These are phyloP conservation scores for Teratosphaeriaceae sp. DNA, from an alignment of 2,329 filamentous ascomycete species.

Conservation along the genomic window DNA sequence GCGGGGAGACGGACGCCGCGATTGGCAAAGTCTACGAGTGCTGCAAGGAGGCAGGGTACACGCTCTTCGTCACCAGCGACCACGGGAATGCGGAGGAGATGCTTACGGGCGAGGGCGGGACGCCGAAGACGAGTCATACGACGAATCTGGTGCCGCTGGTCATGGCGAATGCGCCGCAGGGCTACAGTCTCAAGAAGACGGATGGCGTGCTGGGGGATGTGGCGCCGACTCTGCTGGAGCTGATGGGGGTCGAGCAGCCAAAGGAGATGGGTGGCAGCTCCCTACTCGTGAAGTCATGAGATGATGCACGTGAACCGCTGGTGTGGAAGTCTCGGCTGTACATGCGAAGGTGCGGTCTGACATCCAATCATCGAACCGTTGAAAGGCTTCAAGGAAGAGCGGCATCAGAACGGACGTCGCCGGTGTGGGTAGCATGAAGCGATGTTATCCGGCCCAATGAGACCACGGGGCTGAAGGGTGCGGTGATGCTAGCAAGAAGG, in stretches of 20 bases:
- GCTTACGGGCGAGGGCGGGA: constrained; percentile 80
- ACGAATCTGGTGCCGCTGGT: constrained; percentile 97
- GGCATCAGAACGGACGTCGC: too few species aligned
- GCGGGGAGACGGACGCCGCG: constrained; percentile 81
- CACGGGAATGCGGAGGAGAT: constrained; percentile 99
- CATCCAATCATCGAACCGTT: too few species aligned
- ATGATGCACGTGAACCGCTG: background rate
- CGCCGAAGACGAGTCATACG: constrained; percentile 96
- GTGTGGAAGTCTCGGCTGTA: background rate
- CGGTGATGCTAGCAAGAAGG: background rate
- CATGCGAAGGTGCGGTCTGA: too few species aligned
- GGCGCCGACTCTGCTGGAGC: constrained; percentile 82
- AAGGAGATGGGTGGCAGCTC: constrained; percentile 86
- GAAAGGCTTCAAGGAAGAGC: too few species aligned
- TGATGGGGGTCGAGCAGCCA: constrained; percentile 86
- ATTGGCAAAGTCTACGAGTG: constrained; percentile 89
- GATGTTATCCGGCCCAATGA: too few species aligned
- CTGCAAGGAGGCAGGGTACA: constrained; percentile 88
- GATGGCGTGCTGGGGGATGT: constrained; percentile 94
- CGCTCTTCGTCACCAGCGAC: constrained; percentile 92
- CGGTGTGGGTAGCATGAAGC: too few species aligned
- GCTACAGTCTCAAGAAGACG: constrained; percentile 77
- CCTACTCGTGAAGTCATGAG: constrained; percentile 62
- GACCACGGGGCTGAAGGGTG: background rate
- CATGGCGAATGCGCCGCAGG: constrained; percentile 92